phyloP scores from a whole-genome alignment of 2,329 filamentous ascomycete species.

The Fusarium sp. region DNA sequence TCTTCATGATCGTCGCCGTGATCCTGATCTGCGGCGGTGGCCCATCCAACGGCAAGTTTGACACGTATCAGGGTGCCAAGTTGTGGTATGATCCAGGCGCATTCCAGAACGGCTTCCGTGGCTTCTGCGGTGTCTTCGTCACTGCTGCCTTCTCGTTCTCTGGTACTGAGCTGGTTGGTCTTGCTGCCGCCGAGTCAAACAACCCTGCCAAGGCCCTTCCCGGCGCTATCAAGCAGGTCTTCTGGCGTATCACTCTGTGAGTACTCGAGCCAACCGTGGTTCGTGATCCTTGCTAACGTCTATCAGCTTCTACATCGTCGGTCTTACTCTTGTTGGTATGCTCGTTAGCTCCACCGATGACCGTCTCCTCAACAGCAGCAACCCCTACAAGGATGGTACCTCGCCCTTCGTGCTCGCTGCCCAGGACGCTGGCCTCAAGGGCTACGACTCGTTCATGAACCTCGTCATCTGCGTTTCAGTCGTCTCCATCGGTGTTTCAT shows the following conservation, averaged over 20 bases:
- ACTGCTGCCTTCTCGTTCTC: constrained; percentile 77
- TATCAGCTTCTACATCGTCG: constrained; percentile 58
- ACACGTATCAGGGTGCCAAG: constrained; percentile 56
- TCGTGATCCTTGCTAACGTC: neutral
- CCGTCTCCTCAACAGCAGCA: constrained; percentile 53
- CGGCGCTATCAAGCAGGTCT: constrained; percentile 81
- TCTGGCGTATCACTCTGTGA: constrained; percentile 62
- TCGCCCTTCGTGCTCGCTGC: constrained; percentile 65
- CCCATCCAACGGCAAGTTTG: constrained; percentile 56
- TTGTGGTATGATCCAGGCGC: constrained; percentile 53
- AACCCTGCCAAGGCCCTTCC: constrained; percentile 79
- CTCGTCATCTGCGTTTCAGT: constrained; percentile 65
- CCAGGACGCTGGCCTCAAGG: constrained; percentile 59
- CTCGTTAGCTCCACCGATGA: constrained; percentile 57
- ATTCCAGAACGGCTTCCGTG: constrained; percentile 77
- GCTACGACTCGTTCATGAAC: constrained; percentile 65
- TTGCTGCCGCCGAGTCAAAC: constrained; percentile 75
- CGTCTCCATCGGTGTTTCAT: constrained; percentile 65
- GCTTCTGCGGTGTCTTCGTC: constrained; percentile 76
- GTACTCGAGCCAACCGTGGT: neutral
- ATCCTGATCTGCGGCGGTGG: constrained; percentile 69
- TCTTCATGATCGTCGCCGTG: constrained; percentile 72
- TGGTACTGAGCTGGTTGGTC: constrained; percentile 76
- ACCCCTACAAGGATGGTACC: constrained; percentile 47
- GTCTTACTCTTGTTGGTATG: constrained; percentile 62